Conservation (phyloP, 2,329 filamentous ascomycete species). For the Aureobasidium sp. region DNA sequence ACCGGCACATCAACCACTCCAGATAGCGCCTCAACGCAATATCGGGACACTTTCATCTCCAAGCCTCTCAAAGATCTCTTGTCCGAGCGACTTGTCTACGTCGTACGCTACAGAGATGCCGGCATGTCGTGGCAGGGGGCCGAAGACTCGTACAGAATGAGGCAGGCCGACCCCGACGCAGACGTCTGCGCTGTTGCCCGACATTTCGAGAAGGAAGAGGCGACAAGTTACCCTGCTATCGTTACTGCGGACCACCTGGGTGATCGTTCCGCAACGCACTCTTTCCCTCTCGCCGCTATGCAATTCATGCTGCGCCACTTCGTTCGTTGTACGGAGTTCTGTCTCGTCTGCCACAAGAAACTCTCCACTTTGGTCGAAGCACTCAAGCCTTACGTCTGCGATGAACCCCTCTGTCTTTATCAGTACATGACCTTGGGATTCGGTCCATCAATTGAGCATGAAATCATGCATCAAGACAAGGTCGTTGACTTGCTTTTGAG, state of each 20-base stretch:
- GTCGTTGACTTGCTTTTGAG: slow-evolving; percentile 80
- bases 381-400: slow-evolving; percentile 70
- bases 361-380: slow-evolving; percentile 59
- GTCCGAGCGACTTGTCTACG: slow-evolving; percentile 54
- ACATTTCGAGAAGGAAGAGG: slow-evolving; percentile 32
- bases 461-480: slow-evolving; percentile 69
- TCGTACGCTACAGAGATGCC: slow-evolving; percentile 50
- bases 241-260: slow-evolving; percentile 44
- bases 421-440: slow-evolving; percentile 85
- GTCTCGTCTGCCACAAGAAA: slow-evolving; percentile 72
- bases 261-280: slow-evolving; percentile 29
- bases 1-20: slow-evolving; percentile 16
- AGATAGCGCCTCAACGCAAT: slow-evolving; percentile 20
- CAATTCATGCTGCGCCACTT: slow-evolving; percentile 74
- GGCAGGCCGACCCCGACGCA: slow-evolving; percentile 30
- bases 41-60: slow-evolving; percentile 62
- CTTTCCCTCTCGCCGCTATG: slow-evolving; percentile 55
- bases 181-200: slow-evolving; percentile 30
- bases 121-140: slow-evolving; percentile 62
- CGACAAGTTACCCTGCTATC: slow-evolving; percentile 36
- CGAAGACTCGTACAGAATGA: slow-evolving; percentile 50
- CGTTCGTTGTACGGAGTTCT: slow-evolving; percentile 76
- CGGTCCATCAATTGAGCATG: slow-evolving; percentile 77
- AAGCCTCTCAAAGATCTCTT: slow-evolving; percentile 63
- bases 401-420: slow-evolving; percentile 67